Evolutionary conservation across 495 filamentous ascomycete species (phyloP), one percentile per base, ranked within the genome.

Genomic region (Penicillium lagena): DNA sequence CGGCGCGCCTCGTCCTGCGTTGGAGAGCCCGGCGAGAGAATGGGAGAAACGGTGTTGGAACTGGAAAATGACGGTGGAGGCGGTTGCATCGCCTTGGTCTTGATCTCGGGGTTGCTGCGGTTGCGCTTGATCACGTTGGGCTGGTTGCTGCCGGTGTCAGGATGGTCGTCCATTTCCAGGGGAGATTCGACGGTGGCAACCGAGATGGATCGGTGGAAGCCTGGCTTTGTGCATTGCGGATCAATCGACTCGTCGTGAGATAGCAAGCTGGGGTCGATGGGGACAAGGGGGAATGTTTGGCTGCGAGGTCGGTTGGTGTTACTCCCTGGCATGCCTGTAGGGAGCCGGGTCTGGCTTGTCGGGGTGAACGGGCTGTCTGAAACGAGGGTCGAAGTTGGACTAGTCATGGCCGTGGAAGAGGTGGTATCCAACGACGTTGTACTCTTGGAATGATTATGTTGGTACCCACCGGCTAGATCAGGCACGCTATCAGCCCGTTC

Each of bases 1-100:
- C 79, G 77, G 27, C 83, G 75, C 1, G 93, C 93, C 58, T 98
- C 91, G 49, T 96, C 93, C 58, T 89, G 88, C 1, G 87, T 90
- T 0, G 90, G 90, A 0, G 85, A 83, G n/a, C 71, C 60, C 29
- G 70, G 59, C 9, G 67, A 55, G 47, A 60, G 62, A 41, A 61
- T 53, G 7, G 70, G 73, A 8, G 67, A 71, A 15, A 63, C 56
- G 2, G 59, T 61, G 22, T 45, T 60, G 9, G 67, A 67, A 29
- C 65, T 71, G 0, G 67, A 57, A 37, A 61, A 52, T 0, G 43
- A 14, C 1, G 49, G 42, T 1, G 68, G 64, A 1, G 73, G 67
- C 11, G 69, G 74, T 29, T 75, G 73, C 56, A 76, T 79, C 11
- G 68, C 68, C 17, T 59, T 68, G 28, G 60, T 58, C 53, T 65